Base-by-base conservation (phyloP, 1,284 basidiomycete species). In the Pyrrhoderma lamaoense region DNA sequence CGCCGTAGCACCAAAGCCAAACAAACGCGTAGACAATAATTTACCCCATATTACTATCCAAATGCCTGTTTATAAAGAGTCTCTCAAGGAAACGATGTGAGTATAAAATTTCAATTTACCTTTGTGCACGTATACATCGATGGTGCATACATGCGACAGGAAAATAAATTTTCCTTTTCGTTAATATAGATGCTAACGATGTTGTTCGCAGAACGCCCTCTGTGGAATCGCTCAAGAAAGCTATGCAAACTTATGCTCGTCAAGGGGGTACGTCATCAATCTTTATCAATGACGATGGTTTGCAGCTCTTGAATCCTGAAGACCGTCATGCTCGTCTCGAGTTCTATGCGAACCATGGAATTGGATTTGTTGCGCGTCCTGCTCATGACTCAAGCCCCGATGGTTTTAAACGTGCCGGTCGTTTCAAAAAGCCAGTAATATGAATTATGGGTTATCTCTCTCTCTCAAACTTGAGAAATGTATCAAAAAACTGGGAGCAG, bases 391-490 rank as follows among this genome's bases (percentile, higher is more conserved):
- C 62, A 7, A 57, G 71, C 37, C 59, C 65, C 16, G 79, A 79
- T 60, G 88, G 86, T 0, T 93, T 81, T 70, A 74, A 79, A 51
- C 85, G 91, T 49, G 84, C 86, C n/a, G 91, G 91, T 55, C 80
- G 88, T 25, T 93, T 92, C 74, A 92, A 93, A 93, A 93, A 67
- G 89, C 88, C 0, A 84, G 81, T 0, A 93, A 93, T 67, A 88
- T 93, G 85, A 93, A 93, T 67, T 91, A 89, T 64, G 88, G 77
- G 1, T 76, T 89, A 27, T 71, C 72, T 42, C 71, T 92, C 4
- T 88, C 85, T 14, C 67, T 91, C 39, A 77, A 78, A 55, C 75
- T 88, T 60, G 89, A 93, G 67, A 79, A 80, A 62, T 78, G 88
- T 59, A 76, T 91, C 65, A 67, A 68, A 48, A 64, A 64, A 18